A percentile compares a stretch with the other conserved stretches of the same genome.
phyloP scores from a whole-genome alignment of 1,139 yeast genomes.

The Suhomyces taliae region DNA sequence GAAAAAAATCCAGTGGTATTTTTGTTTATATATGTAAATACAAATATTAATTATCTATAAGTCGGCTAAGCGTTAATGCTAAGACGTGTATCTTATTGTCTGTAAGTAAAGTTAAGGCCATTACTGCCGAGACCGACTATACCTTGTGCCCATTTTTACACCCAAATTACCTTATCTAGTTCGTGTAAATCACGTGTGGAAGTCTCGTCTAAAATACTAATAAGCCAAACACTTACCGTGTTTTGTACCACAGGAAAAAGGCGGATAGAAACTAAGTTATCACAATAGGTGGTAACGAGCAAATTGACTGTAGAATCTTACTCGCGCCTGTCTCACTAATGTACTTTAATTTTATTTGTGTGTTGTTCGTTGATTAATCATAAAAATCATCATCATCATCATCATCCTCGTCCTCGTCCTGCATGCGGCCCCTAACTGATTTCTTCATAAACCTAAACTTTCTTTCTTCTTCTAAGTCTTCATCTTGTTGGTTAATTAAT shows the following conservation, averaged over 20 bases:
- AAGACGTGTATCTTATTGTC: background rate
- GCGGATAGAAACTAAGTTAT: background rate
- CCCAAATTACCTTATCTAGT: constrained; percentile 1
- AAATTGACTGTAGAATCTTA: too few relatives aligned
- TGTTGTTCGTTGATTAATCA: constrained; percentile 24
- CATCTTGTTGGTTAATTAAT: constrained; percentile 57
- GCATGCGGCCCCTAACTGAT: constrained; percentile 41
- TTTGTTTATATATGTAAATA: background rate
- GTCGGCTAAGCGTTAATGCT: background rate
- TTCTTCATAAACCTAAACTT: constrained; percentile 56
- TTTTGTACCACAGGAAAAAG: background rate
- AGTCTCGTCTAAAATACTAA: background rate
- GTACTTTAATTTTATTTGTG: too few relatives aligned
- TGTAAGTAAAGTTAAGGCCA: background rate
- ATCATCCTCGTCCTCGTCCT: constrained; percentile 28
- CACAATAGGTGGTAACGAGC: too few relatives aligned
- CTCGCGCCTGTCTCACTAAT: too few relatives aligned
- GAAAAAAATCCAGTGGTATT: too few relatives aligned
- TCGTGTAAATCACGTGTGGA: constrained; percentile 5
- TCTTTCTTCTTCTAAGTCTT: constrained; percentile 44
- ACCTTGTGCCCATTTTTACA: background rate
- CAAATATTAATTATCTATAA: background rate
- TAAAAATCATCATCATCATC: constrained; percentile 44
- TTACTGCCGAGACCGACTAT: background rate
- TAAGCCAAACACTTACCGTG: background rate